Base-by-base conservation (phyloP, 1,139 yeast genomes). In the Saccharomyces hybrid region DNA sequence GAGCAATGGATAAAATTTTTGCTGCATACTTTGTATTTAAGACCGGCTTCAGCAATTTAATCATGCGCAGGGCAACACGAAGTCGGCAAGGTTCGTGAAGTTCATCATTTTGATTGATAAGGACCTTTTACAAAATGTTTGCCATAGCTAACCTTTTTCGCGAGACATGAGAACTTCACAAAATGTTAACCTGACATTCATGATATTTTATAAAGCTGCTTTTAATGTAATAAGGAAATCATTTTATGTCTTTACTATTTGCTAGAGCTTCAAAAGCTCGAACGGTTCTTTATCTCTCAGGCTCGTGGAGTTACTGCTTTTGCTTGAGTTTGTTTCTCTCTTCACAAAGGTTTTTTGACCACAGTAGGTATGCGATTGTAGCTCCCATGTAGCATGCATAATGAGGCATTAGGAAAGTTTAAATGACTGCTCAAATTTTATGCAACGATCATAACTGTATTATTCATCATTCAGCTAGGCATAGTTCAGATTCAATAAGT, bases 1-100 rank as follows among this genome's bases (percentile, higher is more conserved):
- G 97, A 90, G 67, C 71, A 69, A 31, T 69, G 73, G 72, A 67
- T 69, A 31, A 66, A 68, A 51, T 69, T 66, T 44, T 53, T 70
- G 38, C 54, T 70, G 48, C 71, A 69, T 54, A 61, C 69, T 4
- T 55, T 70, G 26, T 70, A 70, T 54, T 51, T 67, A 41, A 56
- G 65, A 29, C 61, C 65, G 2, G 50, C 52, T 12, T 32, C 55
- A 16, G 8, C 47, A 19, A 38, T 16, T 4, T 38, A 38, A 19
- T 16, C 7, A 19, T 16, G n/a, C 24, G n/a, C 19, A 16, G 24
- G 19, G 5, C 4, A 38, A 16, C 9, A 16, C 12, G 19, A 19
- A 38, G 4, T 6, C 7, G n/a, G 9, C 4, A 19, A 16, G 11
- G 11, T 9, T 12, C 4, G 24, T 16, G 24, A 11, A 38, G 16